Percentiles rank a stretch among this genome's conserved stretches.
phyloP scores from a whole-genome alignment of 305 asterid genomes.

The Nicotiana rustica region DNA sequence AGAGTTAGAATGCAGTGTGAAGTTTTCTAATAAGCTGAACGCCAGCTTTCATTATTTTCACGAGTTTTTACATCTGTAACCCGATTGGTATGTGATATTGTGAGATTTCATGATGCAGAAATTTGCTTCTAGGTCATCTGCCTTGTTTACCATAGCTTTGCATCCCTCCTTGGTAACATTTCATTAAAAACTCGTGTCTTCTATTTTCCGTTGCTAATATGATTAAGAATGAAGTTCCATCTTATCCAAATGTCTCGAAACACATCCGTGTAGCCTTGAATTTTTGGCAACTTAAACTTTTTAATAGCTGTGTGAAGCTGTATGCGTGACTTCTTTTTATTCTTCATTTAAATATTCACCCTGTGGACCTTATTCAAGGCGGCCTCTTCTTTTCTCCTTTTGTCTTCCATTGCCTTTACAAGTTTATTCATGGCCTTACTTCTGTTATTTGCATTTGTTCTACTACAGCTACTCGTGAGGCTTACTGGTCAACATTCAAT shows the following conservation, averaged over 20 bases:
- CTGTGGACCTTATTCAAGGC: background rate
- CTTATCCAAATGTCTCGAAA: conserved; percentile 12
- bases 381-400: conserved; percentile 5
- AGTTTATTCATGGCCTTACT: background rate
- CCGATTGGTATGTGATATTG: background rate
- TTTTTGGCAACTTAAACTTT: background rate
- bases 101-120: background rate
- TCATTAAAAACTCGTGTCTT: background rate
- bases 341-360: conserved; percentile 17
- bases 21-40: background rate
- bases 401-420: conserved; percentile 16
- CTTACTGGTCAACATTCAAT: conserved; percentile 32
- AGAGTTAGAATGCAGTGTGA: conserved; percentile 12
- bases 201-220: background rate
- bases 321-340: background rate
- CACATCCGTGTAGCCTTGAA: background rate
- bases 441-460: conserved; percentile 16
- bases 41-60: background rate
- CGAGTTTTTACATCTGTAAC: background rate
- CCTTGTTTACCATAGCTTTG: conserved; percentile 9
- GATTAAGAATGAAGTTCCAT: conserved; percentile 1
- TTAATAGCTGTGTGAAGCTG: background rate
- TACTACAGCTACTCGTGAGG: conserved; percentile 26
- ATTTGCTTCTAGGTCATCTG: background rate
- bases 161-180: conserved; percentile 18